These are phyloP conservation scores for Neonectria faginata DNA, from an alignment of 2,329 filamentous ascomycete genomes.

Conservation along the genomic window DNA sequence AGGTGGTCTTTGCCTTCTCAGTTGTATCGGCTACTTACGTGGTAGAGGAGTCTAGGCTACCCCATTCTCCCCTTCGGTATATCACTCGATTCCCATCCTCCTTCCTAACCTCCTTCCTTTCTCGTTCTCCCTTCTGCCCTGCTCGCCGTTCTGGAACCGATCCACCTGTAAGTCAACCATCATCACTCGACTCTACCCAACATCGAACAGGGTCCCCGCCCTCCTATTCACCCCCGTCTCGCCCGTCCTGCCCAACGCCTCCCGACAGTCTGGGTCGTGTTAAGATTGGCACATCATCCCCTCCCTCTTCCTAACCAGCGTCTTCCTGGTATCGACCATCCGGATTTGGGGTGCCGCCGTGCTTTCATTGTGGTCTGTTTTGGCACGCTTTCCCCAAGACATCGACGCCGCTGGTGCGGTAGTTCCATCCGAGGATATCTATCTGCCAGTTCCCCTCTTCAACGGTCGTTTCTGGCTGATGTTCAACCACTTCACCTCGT, in stretches of 20 bases:
- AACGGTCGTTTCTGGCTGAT: constrained; percentile 31
- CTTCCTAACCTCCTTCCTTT: constrained; percentile 25
- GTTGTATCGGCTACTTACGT: constrained; percentile 21
- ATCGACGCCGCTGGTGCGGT: constrained; percentile 46
- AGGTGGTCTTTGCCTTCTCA: constrained; percentile 28
- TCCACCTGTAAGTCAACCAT: constrained; percentile 28
- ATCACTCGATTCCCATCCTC: constrained; percentile 31
- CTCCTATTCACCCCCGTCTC: constrained; percentile 33
- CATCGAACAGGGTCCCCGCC: constrained; percentile 25
- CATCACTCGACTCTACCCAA: constrained; percentile 33
- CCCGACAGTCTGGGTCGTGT: constrained; percentile 48
- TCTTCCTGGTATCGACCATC: constrained; percentile 45
- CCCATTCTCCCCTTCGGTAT: constrained; percentile 26
- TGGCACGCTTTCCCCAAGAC: constrained; percentile 38
- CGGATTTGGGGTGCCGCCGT: constrained; percentile 44
- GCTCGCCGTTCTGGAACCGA: constrained; percentile 26
- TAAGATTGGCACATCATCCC: constrained; percentile 46
- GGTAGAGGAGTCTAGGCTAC: constrained; percentile 5
- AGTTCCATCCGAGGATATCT: constrained; percentile 46
- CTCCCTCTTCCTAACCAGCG: constrained; percentile 39
- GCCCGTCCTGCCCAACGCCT: constrained; percentile 38
- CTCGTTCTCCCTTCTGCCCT: constrained; percentile 29
- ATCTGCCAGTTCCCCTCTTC: constrained; percentile 40
- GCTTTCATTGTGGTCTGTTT: constrained; percentile 45
- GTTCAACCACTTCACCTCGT: constrained; percentile 36